Evolutionary conservation across 768 basidiomycete genomes (phyloP).

Genomic region (Tylopilus rubrobrunneus): DNA sequence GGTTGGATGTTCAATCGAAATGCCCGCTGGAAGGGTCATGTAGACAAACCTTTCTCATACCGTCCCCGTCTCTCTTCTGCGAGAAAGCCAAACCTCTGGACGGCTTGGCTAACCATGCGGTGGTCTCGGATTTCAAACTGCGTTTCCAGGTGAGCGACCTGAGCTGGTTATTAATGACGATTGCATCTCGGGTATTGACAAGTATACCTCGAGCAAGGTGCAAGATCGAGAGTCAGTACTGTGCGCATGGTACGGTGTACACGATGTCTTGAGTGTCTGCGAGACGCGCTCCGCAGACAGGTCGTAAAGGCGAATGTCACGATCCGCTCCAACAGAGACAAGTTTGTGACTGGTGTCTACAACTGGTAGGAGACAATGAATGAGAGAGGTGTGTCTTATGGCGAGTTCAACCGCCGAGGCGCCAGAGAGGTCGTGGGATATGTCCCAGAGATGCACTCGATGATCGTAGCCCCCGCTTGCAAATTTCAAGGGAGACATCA

Average conservation of each 20-base stretch:
- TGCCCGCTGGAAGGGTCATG: not conserved
- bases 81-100: slow-evolving; percentile 43
- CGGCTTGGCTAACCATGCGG: slow-evolving; percentile 34
- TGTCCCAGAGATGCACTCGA: slow-evolving; percentile 44
- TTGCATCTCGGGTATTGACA: not conserved
- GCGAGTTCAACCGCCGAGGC: slow-evolving; percentile 30
- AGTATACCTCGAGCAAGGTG: slow-evolving; percentile 41
- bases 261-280: slow-evolving; percentile 39
- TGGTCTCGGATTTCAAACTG: slow-evolving; percentile 53
- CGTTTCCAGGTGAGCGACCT: slow-evolving; percentile 49
- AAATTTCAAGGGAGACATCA: slow-evolving; percentile 41
- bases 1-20: slow-evolving; percentile 12
- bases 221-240: slow-evolving; percentile 35
- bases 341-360: slow-evolving; percentile 46
- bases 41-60: slow-evolving; percentile 41
- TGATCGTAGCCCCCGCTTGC: slow-evolving; percentile 51
- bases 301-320: slow-evolving; percentile 44
- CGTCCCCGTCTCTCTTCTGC: slow-evolving; percentile 37
- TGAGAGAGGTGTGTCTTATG: slow-evolving; percentile 40
- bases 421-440: slow-evolving; percentile 32
- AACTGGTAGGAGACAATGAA: slow-evolving; percentile 43
- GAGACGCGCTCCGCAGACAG: slow-evolving; percentile 42
- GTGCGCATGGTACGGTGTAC: slow-evolving; percentile 43
- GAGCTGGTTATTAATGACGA: not conserved
- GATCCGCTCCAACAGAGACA: slow-evolving; percentile 46